phyloP scores from a whole-genome alignment of 2,329 filamentous ascomycete genomes.

The Escovopsis sp. region DNA sequence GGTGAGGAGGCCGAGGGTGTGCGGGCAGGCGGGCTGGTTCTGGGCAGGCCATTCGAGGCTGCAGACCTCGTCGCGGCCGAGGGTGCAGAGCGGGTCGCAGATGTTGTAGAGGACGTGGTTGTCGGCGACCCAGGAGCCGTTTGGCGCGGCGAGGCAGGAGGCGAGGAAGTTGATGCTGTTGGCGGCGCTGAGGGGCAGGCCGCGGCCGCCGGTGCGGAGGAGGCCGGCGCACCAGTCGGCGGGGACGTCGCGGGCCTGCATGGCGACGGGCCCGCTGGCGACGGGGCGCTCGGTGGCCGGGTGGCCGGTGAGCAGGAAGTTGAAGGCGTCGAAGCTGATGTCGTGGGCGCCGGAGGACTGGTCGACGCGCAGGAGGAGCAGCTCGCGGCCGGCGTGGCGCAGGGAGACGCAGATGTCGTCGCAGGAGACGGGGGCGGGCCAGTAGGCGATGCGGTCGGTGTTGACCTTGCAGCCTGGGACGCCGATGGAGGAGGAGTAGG shows the following conservation, averaged over 20 bases:
- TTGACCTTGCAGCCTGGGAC: constrained; percentile 48
- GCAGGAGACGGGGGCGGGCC: constrained; percentile 40
- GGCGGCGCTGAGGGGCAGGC: constrained; percentile 29
- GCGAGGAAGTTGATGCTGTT: constrained; percentile 40
- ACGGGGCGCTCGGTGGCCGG: constrained; percentile 30
- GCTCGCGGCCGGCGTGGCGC: constrained; percentile 29
- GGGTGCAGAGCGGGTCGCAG: constrained; percentile 30
- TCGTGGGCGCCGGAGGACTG: constrained; percentile 42
- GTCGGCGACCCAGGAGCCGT: constrained; percentile 27
- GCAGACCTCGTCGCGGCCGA: constrained; percentile 32
- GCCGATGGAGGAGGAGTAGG: constrained; percentile 42
- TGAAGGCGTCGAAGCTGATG: constrained; percentile 47
- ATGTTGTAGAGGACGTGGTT: constrained; percentile 39
- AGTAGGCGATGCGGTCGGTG: constrained; percentile 46
- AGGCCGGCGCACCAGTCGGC: constrained; percentile 31
- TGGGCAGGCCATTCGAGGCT: constrained; percentile 25
- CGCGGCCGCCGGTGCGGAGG: constrained; percentile 26
- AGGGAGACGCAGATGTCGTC: constrained; percentile 41
- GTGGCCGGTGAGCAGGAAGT: constrained; percentile 37
- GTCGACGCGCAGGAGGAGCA: constrained; percentile 46
- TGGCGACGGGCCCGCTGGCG: constrained; percentile 32
- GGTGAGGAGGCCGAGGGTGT: constrained; percentile 24
- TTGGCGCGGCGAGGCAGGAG: constrained; percentile 25
- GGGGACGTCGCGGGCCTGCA: constrained; percentile 30
- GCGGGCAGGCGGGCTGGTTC: constrained; percentile 31